Base-by-base conservation (phyloP, 2,329 filamentous ascomycete genomes). In the Aspergillus caelatus region DNA sequence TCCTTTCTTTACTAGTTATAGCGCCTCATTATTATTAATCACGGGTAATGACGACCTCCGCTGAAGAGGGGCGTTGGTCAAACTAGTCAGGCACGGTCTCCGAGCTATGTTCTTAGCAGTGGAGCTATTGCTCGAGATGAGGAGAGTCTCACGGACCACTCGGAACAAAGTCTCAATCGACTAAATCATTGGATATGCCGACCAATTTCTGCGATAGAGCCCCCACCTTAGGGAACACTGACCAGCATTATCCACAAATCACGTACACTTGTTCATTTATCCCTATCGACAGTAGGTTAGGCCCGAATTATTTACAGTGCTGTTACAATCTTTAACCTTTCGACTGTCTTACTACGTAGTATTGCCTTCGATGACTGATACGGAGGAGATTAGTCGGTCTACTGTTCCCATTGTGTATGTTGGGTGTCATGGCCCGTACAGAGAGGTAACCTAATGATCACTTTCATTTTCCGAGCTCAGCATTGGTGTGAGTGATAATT, bases 11-110 rank as follows among this genome's bases (percentile, higher is more conserved):
- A 53, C 16, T 9, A 23, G 7, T n/a, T n/a, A 58, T 23, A 34
- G 11, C 26, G 26, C 26, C 11, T n/a, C 9, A 19, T n/a, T n/a
- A 63, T 63, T 58, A 62, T 36, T 62, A 57, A 62, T 46, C 48
- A 41, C 39, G 50, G 39, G 57, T 56, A 59, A 59, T 63, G 61
- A 60, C 57, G 61, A 63, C 54, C 45, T 45, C 57, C 34, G 34
- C 21, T 45, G 28, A 30, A 60, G 57, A 61, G 62, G 64, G 62
- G 56, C 55, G 34, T 45, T 50, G 19, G 39, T 39, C 36, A 28
- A 59, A 41, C 58, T 66, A 66, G 64, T 60, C 64, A 64, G 62
- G 62, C 58, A 66, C 64, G 52, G 58, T 60, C 57, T 64, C n/a
- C 41, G 59, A 64, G 64, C 62, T 60, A 66, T 62, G 62, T 36